Percentiles rank a stretch among this genome's conserved stretches.
These are phyloP conservation scores for Podila horticola DNA, from an alignment of 192 early-diverging fungal species.

Conservation along the genomic window DNA sequence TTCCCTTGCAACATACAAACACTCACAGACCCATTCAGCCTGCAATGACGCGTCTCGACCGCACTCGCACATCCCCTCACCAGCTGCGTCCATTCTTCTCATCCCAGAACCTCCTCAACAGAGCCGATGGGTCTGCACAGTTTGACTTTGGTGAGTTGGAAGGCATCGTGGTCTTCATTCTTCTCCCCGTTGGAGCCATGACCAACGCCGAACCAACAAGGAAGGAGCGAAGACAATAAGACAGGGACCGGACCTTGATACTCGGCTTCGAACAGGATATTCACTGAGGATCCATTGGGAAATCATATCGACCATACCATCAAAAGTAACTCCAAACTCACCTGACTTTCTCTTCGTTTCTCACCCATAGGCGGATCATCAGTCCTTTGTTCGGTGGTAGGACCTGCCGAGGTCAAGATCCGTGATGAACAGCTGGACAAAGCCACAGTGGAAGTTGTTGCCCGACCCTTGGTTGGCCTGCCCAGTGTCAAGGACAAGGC, in stretches of 20 bases:
- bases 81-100: constrained; percentile 81
- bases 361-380: constrained; percentile 67
- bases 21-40: not conserved
- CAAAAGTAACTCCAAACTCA: no score
- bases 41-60: constrained; percentile 44
- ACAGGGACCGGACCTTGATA: no score
- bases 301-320: no score
- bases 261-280: no score
- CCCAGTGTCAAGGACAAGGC: constrained; percentile 77
- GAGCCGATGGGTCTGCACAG: constrained; percentile 88
- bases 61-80: constrained; percentile 46
- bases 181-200: not conserved
- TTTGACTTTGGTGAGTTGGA: constrained; percentile 75
- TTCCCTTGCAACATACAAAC: not conserved
- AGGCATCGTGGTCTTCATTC: not conserved
- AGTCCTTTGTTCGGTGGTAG: constrained; percentile 83
- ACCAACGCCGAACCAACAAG: not conserved
- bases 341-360: not conserved
- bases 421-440: constrained; percentile 92
- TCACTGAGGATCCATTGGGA: no score
- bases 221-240: no score
- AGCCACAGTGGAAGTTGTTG: constrained; percentile 84
- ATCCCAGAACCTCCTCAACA: constrained; percentile 72
- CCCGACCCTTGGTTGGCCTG: constrained; percentile 73
- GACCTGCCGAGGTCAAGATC: constrained; percentile 86